These are phyloP conservation scores for Colletotrichum nymphaeae DNA, from an alignment of 2,329 filamentous ascomycete species.

Conservation along the genomic window DNA sequence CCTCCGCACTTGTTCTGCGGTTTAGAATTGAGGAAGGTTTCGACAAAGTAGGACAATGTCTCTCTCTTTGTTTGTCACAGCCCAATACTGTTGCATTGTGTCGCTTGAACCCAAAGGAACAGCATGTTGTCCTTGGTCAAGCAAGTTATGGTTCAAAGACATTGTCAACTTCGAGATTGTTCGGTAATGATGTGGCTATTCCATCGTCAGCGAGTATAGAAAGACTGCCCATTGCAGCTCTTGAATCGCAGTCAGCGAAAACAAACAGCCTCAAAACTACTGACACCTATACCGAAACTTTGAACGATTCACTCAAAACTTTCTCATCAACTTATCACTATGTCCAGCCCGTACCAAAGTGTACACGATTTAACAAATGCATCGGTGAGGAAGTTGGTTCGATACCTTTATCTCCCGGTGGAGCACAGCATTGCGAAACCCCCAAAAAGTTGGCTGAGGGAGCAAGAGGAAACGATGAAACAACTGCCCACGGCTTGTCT, in stretches of 20 bases:
- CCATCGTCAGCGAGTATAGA: not conserved
- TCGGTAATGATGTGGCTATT: not conserved
- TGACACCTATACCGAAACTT: not conserved
- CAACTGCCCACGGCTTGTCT: constrained; percentile 41
- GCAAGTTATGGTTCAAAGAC: not conserved
- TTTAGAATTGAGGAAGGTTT: not conserved
- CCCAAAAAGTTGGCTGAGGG: constrained; percentile 48
- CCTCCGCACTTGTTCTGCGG: not conserved
- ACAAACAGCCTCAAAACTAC: not conserved
- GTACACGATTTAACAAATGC: constrained; percentile 38
- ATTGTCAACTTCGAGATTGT: not conserved
- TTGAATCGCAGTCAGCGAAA: not conserved
- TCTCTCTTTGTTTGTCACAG: not conserved
- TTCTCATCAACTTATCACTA: not conserved
- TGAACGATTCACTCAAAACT: not conserved
- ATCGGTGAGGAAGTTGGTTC: constrained; percentile 47
- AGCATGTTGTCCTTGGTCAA: not conserved
- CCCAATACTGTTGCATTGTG: not conserved
- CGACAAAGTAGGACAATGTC: not conserved
- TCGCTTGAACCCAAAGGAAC: not conserved
- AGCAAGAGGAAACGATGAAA: constrained; percentile 44
- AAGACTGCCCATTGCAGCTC: not conserved
- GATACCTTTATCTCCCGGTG: constrained; percentile 50
- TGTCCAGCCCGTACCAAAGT: constrained; percentile 22
- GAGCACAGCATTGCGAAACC: constrained; percentile 44